These are phyloP conservation scores for Ogataea nonfermentans DNA, from an alignment of 805 yeast genomes.

Conservation along the genomic window DNA sequence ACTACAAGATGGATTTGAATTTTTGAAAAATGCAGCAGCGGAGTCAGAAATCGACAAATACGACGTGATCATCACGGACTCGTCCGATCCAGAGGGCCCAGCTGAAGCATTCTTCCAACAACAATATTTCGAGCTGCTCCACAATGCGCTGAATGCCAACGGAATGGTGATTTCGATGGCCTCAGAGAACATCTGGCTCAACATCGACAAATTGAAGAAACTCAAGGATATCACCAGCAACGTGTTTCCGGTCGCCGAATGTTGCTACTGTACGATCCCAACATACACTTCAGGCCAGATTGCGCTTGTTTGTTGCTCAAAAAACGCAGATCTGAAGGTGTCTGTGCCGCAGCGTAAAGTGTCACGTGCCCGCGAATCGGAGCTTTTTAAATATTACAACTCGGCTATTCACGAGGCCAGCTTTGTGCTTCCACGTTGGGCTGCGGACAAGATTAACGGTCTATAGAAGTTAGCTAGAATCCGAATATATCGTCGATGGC, in stretches of 20 bases:
- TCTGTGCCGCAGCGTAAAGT: constrained; percentile 50
- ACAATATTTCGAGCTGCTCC: constrained; percentile 67
- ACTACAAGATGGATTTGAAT: constrained; percentile 83
- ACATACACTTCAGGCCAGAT: constrained; percentile 87
- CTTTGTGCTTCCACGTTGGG: constrained; percentile 82
- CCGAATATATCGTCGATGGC: constrained; percentile 81
- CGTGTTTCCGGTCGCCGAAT: constrained; percentile 61
- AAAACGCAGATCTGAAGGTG: constrained; percentile 46
- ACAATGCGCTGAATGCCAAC: constrained; percentile 57
- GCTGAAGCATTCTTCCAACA: constrained; percentile 85
- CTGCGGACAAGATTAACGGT: constrained; percentile 34
- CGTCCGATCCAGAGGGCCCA: constrained; percentile 93
- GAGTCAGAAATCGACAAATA: constrained; percentile 44
- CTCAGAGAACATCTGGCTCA: constrained; percentile 77
- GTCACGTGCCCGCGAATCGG: constrained; percentile 44
- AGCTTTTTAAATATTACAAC: constrained; percentile 63
- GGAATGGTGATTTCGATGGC: constrained; percentile 76
- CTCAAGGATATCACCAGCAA: constrained; percentile 47
- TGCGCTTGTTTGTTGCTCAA: constrained; percentile 72
- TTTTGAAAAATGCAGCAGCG: constrained; percentile 44
- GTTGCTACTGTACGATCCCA: constrained; percentile 81
- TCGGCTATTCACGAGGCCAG: constrained; percentile 64
- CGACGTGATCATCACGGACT: constrained; percentile 87
- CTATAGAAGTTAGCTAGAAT: constrained; percentile 24
- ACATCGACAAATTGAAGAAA: constrained; percentile 49